A percentile compares a stretch with the other conserved stretches of the same genome.
Evolutionary conservation across 2,329 filamentous ascomycete species (phyloP).

Genomic region (Proliferodiscus dingleyae): DNA sequence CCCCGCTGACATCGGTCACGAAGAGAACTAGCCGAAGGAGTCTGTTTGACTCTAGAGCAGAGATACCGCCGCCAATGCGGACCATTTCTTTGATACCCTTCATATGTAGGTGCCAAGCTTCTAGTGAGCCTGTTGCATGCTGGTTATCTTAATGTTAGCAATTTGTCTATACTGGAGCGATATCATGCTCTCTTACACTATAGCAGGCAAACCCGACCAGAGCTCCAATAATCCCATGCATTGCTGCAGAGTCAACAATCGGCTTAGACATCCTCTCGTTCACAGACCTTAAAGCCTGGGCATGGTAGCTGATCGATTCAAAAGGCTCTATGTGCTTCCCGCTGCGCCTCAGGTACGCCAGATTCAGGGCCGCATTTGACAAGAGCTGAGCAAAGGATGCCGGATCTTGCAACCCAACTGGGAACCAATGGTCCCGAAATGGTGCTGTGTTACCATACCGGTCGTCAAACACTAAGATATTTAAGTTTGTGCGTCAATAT

Average conservation of each 20-base stretch:
- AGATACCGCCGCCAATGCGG: conserved; percentile 8
- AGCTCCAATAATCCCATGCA: conserved; percentile 12
- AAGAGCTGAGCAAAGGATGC: no score
- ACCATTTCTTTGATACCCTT: conserved; percentile 11
- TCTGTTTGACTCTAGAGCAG: conserved; percentile 5
- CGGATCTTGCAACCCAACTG: no score
- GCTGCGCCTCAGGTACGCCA: no score
- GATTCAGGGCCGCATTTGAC: no score
- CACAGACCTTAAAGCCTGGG: conserved; percentile 8
- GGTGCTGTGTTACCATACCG: no score
- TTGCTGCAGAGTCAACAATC: neutral
- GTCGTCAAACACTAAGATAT: no score
- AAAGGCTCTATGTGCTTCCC: neutral
- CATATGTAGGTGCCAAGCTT: conserved; percentile 10
- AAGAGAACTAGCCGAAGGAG: conserved; percentile 1
- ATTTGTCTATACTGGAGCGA: neutral
- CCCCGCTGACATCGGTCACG: no score
- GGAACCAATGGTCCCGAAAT: no score
- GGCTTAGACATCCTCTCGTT: conserved; percentile 3
- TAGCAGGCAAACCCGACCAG: conserved; percentile 14
- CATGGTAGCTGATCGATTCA: conserved; percentile 10
- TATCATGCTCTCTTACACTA: conserved; percentile 5
- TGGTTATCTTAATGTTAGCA: no score
- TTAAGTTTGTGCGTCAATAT: no score
- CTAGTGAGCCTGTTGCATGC: no score